These are phyloP conservation scores for Sclerotiophoma versabilis DNA, from an alignment of 2,329 filamentous ascomycete genomes.

Conservation along the genomic window DNA sequence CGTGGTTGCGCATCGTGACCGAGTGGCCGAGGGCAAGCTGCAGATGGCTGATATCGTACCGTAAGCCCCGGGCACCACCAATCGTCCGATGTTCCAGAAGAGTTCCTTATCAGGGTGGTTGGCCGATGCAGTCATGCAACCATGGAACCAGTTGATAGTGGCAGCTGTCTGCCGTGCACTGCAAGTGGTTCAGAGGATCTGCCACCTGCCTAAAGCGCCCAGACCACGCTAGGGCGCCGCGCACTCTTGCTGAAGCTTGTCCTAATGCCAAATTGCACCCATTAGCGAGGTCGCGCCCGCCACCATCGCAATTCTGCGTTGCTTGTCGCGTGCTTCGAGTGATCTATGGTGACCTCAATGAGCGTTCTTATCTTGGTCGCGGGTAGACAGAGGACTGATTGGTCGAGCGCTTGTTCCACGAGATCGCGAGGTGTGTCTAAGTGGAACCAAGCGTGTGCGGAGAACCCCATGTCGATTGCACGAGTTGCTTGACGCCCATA, in stretches of 20 bases:
- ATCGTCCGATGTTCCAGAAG: slow-evolving; percentile 18
- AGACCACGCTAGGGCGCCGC: slow-evolving; percentile 7
- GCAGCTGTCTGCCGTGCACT: not conserved
- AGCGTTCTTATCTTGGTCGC: not conserved
- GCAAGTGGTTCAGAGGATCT: slow-evolving; percentile 14
- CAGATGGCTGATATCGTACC: slow-evolving; percentile 3
- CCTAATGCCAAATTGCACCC: slow-evolving; percentile 25
- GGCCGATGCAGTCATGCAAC: slow-evolving; percentile 13
- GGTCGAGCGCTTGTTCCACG: not conserved
- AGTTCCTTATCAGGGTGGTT: slow-evolving; percentile 18
- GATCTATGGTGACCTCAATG: not conserved
- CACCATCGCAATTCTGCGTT: not conserved
- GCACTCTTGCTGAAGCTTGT: slow-evolving; percentile 23
- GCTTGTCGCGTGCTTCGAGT: slow-evolving; percentile 10
- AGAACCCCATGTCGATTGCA: slow-evolving; percentile 28
- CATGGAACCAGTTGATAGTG: slow-evolving; percentile 13
- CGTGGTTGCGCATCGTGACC: not conserved
- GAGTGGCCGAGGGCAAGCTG: not conserved
- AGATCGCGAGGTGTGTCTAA: not conserved
- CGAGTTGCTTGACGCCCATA: slow-evolving; percentile 26
- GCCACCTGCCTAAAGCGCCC: slow-evolving; percentile 11
- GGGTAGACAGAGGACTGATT: not conserved
- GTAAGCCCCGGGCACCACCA: not conserved
- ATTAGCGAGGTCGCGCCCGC: slow-evolving; percentile 12
- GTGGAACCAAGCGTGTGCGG: slow-evolving; percentile 9